phyloP scores from a whole-genome alignment of 345 rosid species.

The Salix exigua region DNA sequence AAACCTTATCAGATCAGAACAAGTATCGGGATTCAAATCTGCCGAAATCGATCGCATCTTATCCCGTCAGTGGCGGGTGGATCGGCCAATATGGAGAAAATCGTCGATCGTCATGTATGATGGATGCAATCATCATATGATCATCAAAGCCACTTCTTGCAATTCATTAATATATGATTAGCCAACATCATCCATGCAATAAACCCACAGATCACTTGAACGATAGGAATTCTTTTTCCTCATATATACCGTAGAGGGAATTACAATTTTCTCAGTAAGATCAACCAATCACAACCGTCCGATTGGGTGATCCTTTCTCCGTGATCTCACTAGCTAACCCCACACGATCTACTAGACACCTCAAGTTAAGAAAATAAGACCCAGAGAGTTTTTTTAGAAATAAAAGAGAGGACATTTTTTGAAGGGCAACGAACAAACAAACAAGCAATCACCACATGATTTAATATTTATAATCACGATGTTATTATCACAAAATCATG shows the following conservation, averaged over 20 bases:
- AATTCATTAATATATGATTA: too few species aligned
- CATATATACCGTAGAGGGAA: background rate
- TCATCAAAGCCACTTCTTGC: too few species aligned
- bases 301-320: background rate
- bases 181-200: too few species aligned
- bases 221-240: background rate
- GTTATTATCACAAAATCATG: background rate
- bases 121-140: too few species aligned
- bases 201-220: background rate
- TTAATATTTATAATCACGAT: background rate
- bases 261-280: background rate
- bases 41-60: too few species aligned
- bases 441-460: slow-evolving; percentile 1
- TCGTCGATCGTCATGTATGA: too few species aligned
- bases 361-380: background rate
- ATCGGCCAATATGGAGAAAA: too few species aligned
- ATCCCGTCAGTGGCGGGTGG: too few species aligned
- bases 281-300: background rate
- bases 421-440: background rate
- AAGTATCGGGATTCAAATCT: too few species aligned
- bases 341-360: background rate
- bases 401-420: background rate
- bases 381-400: background rate
- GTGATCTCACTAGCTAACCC: background rate
- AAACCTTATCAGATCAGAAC: too few species aligned